Conservation (phyloP, 495 filamentous ascomycete species). For the Hypoxylon lienhwacheense region DNA sequence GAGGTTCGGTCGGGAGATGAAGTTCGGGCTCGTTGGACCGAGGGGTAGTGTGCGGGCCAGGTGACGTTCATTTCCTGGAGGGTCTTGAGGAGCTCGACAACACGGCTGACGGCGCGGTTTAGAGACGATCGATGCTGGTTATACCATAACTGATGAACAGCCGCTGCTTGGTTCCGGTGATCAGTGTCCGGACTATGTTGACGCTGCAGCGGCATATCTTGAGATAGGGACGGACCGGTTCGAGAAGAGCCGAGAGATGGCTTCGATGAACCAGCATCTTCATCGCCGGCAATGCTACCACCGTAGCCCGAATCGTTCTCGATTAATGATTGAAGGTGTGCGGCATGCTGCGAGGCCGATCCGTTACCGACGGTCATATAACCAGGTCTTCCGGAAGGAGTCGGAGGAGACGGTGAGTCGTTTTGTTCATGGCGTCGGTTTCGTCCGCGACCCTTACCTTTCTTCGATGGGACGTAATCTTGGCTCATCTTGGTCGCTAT, state of each 20-base stretch:
- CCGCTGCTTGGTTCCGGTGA: constrained; percentile 47
- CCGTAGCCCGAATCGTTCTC: constrained; percentile 93
- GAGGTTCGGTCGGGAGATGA: constrained; percentile 43
- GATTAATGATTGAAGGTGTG: constrained; percentile 68
- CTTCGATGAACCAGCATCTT: constrained; percentile 38
- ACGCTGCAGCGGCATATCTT: constrained; percentile 51
- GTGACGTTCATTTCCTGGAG: constrained; percentile 84
- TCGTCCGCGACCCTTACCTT: constrained; percentile 41
- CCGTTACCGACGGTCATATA: constrained; percentile 91
- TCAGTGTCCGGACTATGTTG: constrained; percentile 38
- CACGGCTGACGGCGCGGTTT: constrained; percentile 78
- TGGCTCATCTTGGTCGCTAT: constrained; percentile 67
- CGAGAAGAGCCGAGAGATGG: constrained; percentile 47
- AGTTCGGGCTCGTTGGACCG: constrained; percentile 65
- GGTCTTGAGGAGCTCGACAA: constrained; percentile 73
- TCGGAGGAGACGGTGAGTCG: constrained; percentile 28
- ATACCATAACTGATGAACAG: constrained; percentile 61
- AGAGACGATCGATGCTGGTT: constrained; percentile 89
- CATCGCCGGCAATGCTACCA: constrained; percentile 64
- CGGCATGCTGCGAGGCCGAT: constrained; percentile 70
- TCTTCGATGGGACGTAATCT: constrained; percentile 61
- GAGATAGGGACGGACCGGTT: constrained; percentile 33
- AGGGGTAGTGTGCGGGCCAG: constrained; percentile 96
- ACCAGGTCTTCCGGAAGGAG: constrained; percentile 50
- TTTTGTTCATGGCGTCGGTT: constrained; percentile 11